Evolutionary conservation across 371 early-diverging fungal genomes (phyloP), one percentile per base, ranked within the genome.

Genomic region (Batkoa obscura): DNA sequence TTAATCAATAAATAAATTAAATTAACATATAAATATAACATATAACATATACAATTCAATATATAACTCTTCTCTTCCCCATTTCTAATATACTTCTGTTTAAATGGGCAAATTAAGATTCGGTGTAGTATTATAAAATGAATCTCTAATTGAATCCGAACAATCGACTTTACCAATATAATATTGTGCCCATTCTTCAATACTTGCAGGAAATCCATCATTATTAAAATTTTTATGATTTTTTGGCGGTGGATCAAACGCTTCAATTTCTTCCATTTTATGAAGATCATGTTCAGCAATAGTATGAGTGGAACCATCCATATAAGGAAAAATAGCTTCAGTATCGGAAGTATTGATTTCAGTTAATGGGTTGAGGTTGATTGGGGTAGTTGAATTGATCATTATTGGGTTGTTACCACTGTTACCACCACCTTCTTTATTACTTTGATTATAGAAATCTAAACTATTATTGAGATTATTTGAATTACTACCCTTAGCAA

Each of bases 141-240:
- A n/a, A n/a, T n/a, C n/a, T n/a, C n/a, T 49, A 49, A 9, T 13
- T 33, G 23, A 30, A 49, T 9, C 50, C n/a, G 50, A 35, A 33
- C 33, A 23, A 35, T 49, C 50, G 3, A 33, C 15, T 17, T 53
- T 5, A 30, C 38, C 17, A 38, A 53, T 13, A 39, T 53, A 53
- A 10, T 53, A 38, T 2, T 30, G n/a, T 2, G 53, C 42, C 53
- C 53, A 53, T n/a, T 53, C 53, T 12, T 53, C 53, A 53, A 53
- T 35, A 13, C 38, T 12, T 8, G 3, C 23, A 15, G 53, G 53
- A 17, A 53, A 35, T 17, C 42, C 39, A 39, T 3, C 3, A 50
- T 31, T 15, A 35, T 30, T 37, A 42, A 10, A 10, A 42, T 3
- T 3, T 3, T 3, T 31, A 5, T 4, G 3, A 8, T 12, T 45